Conservation (phyloP, 805 yeast genomes). For the Wickerhamiella slavikovae region DNA sequence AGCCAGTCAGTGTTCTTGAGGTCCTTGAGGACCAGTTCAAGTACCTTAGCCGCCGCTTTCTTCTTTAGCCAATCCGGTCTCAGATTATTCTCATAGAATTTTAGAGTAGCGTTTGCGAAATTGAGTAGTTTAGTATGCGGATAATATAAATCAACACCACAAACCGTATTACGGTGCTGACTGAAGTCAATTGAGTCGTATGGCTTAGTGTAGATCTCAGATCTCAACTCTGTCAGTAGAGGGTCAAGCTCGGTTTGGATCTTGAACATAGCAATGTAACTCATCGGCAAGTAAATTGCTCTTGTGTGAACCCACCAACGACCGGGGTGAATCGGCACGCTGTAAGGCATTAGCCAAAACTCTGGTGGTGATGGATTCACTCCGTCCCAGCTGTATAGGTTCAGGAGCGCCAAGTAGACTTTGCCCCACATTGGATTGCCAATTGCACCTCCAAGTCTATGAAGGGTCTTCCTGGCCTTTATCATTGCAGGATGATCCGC, state of each 20-base stretch:
- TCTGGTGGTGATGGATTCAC: constrained; percentile 98
- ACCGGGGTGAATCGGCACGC: constrained; percentile 74
- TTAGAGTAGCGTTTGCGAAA: constrained; percentile 35
- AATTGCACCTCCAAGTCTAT: constrained; percentile 68
- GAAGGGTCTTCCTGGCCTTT: constrained; percentile 54
- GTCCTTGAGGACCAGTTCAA: constrained; percentile 53
- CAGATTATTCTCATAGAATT: constrained; percentile 43
- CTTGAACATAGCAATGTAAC: constrained; percentile 47
- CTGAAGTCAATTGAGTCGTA: constrained; percentile 49
- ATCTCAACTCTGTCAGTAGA: constrained; percentile 41
- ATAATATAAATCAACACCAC: constrained; percentile 82
- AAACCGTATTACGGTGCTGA: constrained; percentile 58
- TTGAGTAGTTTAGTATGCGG: constrained; percentile 66
- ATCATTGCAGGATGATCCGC: constrained; percentile 56
- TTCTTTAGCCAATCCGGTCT: constrained; percentile 58
- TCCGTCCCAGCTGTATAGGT: constrained; percentile 83
- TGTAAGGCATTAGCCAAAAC: constrained; percentile 69
- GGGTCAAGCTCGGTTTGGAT: constrained; percentile 41
- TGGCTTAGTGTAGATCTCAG: constrained; percentile 53
- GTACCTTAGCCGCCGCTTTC: constrained; percentile 30
- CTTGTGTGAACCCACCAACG: constrained; percentile 99
- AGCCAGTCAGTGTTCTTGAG: constrained; percentile 55
- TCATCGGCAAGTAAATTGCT: constrained; percentile 72
- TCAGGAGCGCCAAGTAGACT: constrained; percentile 65
- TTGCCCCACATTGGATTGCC: constrained; percentile 97